These are phyloP conservation scores for Aspergillus tamarii DNA, from an alignment of 2,329 filamentous ascomycete species.

Conservation along the genomic window DNA sequence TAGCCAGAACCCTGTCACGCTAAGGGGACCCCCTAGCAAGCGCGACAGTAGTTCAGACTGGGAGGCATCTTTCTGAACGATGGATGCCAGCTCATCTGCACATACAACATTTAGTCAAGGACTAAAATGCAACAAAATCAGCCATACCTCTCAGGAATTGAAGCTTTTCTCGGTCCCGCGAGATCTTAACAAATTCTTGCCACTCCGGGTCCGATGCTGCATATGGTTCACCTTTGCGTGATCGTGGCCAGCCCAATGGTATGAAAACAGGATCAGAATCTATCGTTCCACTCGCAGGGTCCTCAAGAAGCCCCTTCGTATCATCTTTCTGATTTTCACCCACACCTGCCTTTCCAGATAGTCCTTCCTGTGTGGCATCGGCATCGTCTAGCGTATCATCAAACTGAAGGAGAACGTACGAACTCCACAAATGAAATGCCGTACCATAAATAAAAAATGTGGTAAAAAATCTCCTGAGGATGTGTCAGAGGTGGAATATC, in stretches of 20 bases:
- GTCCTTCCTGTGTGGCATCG: slow-evolving; percentile 17
- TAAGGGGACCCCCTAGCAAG: slow-evolving; percentile 53
- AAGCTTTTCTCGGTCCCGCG: slow-evolving; percentile 55
- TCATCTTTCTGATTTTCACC: slow-evolving; percentile 4
- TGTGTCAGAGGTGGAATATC: background rate
- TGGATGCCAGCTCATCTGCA: slow-evolving; percentile 51
- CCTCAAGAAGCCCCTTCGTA: background rate
- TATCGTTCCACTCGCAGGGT: slow-evolving; percentile 29
- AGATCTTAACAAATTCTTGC: slow-evolving; percentile 63
- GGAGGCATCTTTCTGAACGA: slow-evolving; percentile 49
- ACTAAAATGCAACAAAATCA: slow-evolving; percentile 18
- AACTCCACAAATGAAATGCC: slow-evolving; percentile 38
- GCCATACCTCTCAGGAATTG: slow-evolving; percentile 50
- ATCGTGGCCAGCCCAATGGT: slow-evolving; percentile 59
- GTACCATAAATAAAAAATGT: slow-evolving; percentile 35
- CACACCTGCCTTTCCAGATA: background rate
- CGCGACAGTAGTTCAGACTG: slow-evolving; percentile 48
- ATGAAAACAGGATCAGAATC: slow-evolving; percentile 59
- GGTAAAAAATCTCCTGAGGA: slow-evolving; percentile 32
- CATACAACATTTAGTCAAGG: slow-evolving; percentile 14
- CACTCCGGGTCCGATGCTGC: slow-evolving; percentile 62
- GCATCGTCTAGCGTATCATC: slow-evolving; percentile 30
- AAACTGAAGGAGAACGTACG: slow-evolving; percentile 34
- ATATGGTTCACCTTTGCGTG: slow-evolving; percentile 36
- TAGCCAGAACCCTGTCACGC: slow-evolving; percentile 60